Evolutionary conservation across 176 grass and related monocot species (phyloP), one percentile per base, ranked within the genome.

Genomic region (Carex pumila): DNA sequence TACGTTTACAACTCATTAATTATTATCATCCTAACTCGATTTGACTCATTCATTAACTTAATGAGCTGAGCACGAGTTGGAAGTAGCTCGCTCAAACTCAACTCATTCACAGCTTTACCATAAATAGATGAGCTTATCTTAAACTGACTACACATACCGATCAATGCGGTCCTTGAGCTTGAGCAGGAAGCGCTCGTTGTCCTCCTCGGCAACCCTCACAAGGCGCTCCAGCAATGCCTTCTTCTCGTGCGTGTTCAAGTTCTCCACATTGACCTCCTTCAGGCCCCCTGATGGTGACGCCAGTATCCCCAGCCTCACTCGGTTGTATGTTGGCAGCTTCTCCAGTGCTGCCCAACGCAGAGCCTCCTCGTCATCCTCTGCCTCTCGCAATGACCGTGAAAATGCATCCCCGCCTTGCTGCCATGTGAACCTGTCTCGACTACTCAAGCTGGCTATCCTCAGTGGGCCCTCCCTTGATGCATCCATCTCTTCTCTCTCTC

Each of bases 121-220:
- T 25, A 25, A 25, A 25, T 25, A 25, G 4, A 36, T 36, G 25
- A 25, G 25, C 25, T 18, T 57, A 58, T 58, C 13, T 17, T 22
- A 61, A 10, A 22, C 7, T 22, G 15, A 19, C 60, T 47, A 36
- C 17, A 54, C 70, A 37, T 87, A 92, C 91, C 88, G 84, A 31
- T 90, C 87, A 79, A 93, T 83, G 49, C 91, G 91, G 8, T 90
- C 87, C 81, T 82, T 85, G 68, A 93, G 81, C 87, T 80, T 84
- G 47, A 88, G 80, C 84, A 93, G 61, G 89, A 93, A 90, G 12
- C 66, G 43, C 67, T 86, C 87, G 84, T 94, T 91, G 79, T 88
- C 84, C 71, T 91, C 89, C 57, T 87, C 81, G 62, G 81, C 89
- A n/a, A 77, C 63, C 30, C 78, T 54, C 6, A 93, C 63, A 13